A percentile compares a stretch with the other conserved stretches of the same genome.
phyloP scores from a whole-genome alignment of 768 basidiomycete species.

The Hemileccinum rubropunctum region DNA sequence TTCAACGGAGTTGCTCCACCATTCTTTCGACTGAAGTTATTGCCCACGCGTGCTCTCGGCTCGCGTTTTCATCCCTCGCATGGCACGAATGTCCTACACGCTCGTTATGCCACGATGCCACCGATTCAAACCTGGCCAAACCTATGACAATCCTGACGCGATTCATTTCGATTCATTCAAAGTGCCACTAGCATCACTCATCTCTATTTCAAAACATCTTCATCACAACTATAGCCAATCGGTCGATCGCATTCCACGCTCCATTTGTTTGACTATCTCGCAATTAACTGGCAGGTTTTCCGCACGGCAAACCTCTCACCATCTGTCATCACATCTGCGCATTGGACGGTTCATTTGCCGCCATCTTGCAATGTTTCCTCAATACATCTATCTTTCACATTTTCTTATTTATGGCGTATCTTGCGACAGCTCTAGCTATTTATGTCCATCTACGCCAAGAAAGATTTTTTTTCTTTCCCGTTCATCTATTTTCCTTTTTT shows the following conservation, averaged over 20 bases:
- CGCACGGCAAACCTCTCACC: slow-evolving; percentile 8
- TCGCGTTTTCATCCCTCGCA: slow-evolving; percentile 12
- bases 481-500: background rate
- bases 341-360: slow-evolving; percentile 30
- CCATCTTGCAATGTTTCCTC: slow-evolving; percentile 15
- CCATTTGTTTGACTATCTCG: slow-evolving; percentile 30
- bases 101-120: slow-evolving; percentile 15
- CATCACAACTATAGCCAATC: slow-evolving; percentile 17
- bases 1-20: slow-evolving; percentile 2
- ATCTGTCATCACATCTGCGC: slow-evolving; percentile 29
- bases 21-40: slow-evolving; percentile 9
- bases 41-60: slow-evolving; percentile 11
- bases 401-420: slow-evolving; percentile 32
- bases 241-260: slow-evolving; percentile 26
- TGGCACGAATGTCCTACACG: slow-evolving; percentile 14
- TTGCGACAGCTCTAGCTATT: slow-evolving; percentile 24
- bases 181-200: slow-evolving; percentile 18
- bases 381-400: slow-evolving; percentile 12
- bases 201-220: slow-evolving; percentile 22
- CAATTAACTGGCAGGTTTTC: slow-evolving; percentile 13
- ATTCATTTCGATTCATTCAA: slow-evolving; percentile 12
- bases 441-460: slow-evolving; percentile 31
- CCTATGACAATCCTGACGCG: slow-evolving; percentile 6
- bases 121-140: slow-evolving; percentile 9
- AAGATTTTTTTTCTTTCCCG: background rate